Percentiles rank a stretch among this genome's conserved stretches.
Evolutionary conservation across 768 basidiomycete species (phyloP).

Genomic region (Tylopilus cervinicoccineus): DNA sequence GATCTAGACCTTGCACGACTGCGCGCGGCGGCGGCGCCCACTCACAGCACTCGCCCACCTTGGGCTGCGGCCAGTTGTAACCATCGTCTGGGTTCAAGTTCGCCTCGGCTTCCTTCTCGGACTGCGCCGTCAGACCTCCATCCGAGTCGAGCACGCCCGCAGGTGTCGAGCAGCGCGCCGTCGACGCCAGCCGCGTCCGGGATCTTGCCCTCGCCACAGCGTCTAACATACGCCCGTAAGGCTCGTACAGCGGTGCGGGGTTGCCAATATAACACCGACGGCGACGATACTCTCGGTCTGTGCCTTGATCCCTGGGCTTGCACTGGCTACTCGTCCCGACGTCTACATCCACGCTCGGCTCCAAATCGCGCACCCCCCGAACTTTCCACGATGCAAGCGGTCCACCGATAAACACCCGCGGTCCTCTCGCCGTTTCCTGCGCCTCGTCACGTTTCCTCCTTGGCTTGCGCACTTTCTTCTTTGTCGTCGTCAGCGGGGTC

Average conservation of each 20-base stretch:
- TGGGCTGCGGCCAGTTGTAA: constrained; percentile 31
- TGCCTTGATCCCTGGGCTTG: not conserved
- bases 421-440: not conserved
- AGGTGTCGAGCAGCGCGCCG: constrained; percentile 12
- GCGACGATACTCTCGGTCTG: not conserved
- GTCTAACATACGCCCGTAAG: constrained; percentile 20
- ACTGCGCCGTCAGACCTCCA: constrained; percentile 8
- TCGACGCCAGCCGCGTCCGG: not conserved
- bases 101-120: constrained; percentile 8
- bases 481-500: not conserved
- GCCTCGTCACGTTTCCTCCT: not conserved
- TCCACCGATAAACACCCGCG: constrained; percentile 25
- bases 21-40: constrained; percentile 19
- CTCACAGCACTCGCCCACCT: constrained; percentile 28
- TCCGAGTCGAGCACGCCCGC: constrained; percentile 6
- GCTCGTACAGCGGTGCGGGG: constrained; percentile 11
- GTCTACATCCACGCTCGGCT: constrained; percentile 11
- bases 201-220: no score
- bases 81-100: no score
- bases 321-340: not conserved
- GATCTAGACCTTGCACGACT: not conserved
- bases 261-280: constrained; percentile 21
- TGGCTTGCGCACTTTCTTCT: not conserved
- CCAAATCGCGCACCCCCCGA: constrained; percentile 19
- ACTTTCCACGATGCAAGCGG: constrained; percentile 25